Evolutionary conservation across 768 basidiomycete species (phyloP), one percentile per base, ranked within the genome.

Genomic region (Agrocybe pediades): DNA sequence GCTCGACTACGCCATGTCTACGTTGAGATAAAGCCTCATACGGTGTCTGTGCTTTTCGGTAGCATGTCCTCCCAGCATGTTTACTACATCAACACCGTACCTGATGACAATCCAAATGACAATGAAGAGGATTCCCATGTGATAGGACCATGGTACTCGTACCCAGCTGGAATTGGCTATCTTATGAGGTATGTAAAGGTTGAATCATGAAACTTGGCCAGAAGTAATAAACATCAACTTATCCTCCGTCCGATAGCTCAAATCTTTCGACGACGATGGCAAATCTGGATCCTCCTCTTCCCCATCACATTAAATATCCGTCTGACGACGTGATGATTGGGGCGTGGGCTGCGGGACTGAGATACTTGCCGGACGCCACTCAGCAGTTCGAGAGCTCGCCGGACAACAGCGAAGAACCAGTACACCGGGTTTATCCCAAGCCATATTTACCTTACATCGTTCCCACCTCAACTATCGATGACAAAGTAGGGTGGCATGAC

Each of bases 301-400:
- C 55, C 2, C 55, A 56, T 20, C 55, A 56, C 39, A 51, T 56
- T 27, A 44, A 55, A 6, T 55, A 55, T 19, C 54, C 54, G 2
- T 55, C 44, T 0, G 54, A 55, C 49, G 54, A 55, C 43, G 54
- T 55, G 1, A 55, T 55, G 54, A 55, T 55, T 1, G 54, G 54
- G 2, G 19, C 36, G 11, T 55, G 54, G 54, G 19, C 51, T 1
- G 54, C 49, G 7, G 33, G 23, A 9, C 39, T 55, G 2, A 36
- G 45, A 9, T 15, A 40, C 6, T 46, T 55, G 19, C 49, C 45
- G 20, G 33, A 44, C 8, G 16, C 43, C 16, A 23, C 21, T 7
- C 1, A 41, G 30, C 8, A 44, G 2, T 15, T 49, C 7, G 55
- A 51, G n/a, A 27, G 51, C 23, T 33, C 49, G 17, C n/a, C n/a